phyloP scores from a whole-genome alignment of 2,329 filamentous ascomycete genomes.

The Macroventuria anomochaeta region DNA sequence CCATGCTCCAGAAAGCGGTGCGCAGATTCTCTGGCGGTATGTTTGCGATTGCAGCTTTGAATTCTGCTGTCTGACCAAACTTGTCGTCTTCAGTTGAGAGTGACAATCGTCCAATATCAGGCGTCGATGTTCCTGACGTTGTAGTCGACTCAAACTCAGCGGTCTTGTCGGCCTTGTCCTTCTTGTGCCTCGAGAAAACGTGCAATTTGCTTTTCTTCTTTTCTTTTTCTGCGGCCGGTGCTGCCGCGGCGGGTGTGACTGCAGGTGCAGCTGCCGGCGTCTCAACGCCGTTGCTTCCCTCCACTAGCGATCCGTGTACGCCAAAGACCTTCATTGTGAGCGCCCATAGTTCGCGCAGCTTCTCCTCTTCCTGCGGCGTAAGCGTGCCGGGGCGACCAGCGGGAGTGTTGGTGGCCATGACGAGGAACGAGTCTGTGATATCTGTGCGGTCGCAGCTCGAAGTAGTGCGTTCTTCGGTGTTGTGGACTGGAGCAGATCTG shows the following conservation, averaged over 20 bases:
- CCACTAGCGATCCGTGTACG: conserved; percentile 33
- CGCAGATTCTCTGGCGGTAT: conserved; percentile 80
- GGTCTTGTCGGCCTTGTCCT: conserved; percentile 56
- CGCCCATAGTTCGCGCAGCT: conserved; percentile 86
- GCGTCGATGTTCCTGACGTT: conserved; percentile 31
- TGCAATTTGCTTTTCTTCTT: conserved; percentile 77
- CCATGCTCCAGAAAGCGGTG: conserved; percentile 86
- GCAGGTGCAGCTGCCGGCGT: conserved; percentile 17
- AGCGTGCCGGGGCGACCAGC: conserved; percentile 84
- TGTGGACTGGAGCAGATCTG: conserved; percentile 15
- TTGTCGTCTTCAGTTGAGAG: conserved; percentile 73
- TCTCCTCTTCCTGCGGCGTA: conserved; percentile 86
- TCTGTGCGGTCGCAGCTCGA: conserved; percentile 29
- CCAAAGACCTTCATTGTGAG: conserved; percentile 78
- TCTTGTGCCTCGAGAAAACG: conserved; percentile 67
- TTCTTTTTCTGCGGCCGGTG: conserved; percentile 54
- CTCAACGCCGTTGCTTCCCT: conserved; percentile 42
- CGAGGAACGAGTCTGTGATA: conserved; percentile 41
- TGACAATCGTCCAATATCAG: conserved; percentile 42
- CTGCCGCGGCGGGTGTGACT: conserved; percentile 6
- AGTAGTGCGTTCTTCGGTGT: conserved; percentile 13
- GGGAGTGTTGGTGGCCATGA: conserved; percentile 54
- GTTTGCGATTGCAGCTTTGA: conserved; percentile 78
- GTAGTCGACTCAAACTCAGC: conserved; percentile 45
- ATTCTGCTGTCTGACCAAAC: conserved; percentile 87